Conservation (phyloP, 139 green algal species). For the Picochlorum sp. region DNA sequence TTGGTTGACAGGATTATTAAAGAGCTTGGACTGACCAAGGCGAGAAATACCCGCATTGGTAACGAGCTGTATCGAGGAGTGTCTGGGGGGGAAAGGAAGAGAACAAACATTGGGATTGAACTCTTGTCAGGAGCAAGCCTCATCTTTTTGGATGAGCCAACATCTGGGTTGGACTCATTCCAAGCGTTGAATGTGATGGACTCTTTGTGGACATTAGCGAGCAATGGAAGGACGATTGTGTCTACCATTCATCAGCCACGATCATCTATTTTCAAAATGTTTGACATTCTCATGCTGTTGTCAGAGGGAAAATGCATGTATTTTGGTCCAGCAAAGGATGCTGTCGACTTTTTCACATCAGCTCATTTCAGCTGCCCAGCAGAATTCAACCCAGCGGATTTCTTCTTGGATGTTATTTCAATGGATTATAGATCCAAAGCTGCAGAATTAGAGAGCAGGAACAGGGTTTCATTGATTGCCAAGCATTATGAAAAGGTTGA, state of each 20-base stretch:
- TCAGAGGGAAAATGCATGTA: constrained; percentile 28
- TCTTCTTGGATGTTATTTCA: constrained; percentile 35
- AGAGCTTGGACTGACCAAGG: constrained; percentile 36
- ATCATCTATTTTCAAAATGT: constrained; percentile 35
- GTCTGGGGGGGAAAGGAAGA: constrained; percentile 45
- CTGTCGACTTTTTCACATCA: constrained; percentile 17
- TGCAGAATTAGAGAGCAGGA: constrained; percentile 9
- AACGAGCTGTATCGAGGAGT: constrained; percentile 34
- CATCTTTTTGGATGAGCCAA: constrained; percentile 53
- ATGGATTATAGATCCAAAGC: constrained; percentile 21
- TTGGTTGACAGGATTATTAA: constrained; percentile 22
- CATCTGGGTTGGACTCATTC: constrained; percentile 39
- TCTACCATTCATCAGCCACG: constrained; percentile 47
- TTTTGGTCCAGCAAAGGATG: constrained; percentile 26
- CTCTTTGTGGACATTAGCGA: constrained; percentile 17
- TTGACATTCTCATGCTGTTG: constrained; percentile 35
- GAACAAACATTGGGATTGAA: constrained; percentile 36
- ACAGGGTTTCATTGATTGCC: constrained; percentile 19
- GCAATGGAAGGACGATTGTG: constrained; percentile 25
- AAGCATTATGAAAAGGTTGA: constrained; percentile 7
- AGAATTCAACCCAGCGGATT: constrained; percentile 39
- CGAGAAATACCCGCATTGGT: constrained; percentile 40
- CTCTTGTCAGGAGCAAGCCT: constrained; percentile 35
- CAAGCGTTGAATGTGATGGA: constrained; percentile 43
- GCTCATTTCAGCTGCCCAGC: constrained; percentile 23